These are phyloP conservation scores for Claviceps purpurea DNA, from an alignment of 2,329 filamentous ascomycete species.

Conservation along the genomic window DNA sequence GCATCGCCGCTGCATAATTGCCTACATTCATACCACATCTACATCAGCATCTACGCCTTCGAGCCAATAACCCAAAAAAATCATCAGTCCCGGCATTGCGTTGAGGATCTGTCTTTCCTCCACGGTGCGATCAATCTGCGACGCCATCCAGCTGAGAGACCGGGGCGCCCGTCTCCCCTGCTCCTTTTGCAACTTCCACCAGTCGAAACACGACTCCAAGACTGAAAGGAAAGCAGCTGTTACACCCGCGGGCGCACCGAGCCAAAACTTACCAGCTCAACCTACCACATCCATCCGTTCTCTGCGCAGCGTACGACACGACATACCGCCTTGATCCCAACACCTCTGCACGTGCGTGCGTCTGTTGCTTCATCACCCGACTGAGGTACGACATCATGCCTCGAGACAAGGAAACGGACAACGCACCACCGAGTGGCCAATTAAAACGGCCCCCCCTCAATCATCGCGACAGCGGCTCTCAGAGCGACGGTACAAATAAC, in stretches of 20 bases:
- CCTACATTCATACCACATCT: background rate
- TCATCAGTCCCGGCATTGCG: background rate
- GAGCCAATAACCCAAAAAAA: background rate
- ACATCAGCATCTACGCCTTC: background rate
- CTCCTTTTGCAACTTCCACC: background rate
- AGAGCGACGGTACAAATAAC: constrained; percentile 17
- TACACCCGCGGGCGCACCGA: background rate
- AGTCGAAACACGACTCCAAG: background rate
- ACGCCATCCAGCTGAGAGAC: background rate
- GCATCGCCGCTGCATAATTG: background rate
- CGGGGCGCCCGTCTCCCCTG: background rate
- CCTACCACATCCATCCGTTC: background rate
- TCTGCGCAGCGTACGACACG: background rate
- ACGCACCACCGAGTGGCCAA: constrained; percentile 36
- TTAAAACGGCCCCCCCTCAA: constrained; percentile 36
- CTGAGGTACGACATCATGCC: constrained; percentile 19
- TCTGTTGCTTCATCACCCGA: background rate
- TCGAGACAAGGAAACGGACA: constrained; percentile 33
- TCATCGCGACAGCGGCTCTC: constrained; percentile 22
- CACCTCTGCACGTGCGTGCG: background rate
- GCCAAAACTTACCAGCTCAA: background rate
- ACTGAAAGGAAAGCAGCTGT: background rate
- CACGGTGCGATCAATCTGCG: background rate
- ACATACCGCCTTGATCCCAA: background rate
- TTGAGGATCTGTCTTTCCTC: too few relatives aligned